Evolutionary conservation across 1,139 yeast genomes (phyloP).

Genomic region (Wickerhamomyces sp.): DNA sequence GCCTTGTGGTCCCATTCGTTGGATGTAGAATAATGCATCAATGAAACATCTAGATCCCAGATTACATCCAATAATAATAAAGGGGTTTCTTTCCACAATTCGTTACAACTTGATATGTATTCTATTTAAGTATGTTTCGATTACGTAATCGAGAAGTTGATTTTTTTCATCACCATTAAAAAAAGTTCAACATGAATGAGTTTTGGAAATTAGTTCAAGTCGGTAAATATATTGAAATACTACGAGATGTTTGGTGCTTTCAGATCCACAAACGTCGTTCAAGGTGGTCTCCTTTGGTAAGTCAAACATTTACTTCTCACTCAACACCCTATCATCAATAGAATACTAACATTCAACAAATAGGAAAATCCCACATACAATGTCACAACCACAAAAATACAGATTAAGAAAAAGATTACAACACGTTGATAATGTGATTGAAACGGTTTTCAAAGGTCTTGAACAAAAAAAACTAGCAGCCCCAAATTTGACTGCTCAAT

Average conservation of each 20-base stretch:
- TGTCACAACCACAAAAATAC: constrained; percentile 76
- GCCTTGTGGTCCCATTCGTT: too few species aligned
- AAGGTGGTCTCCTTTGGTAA: constrained; percentile 88
- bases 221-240: too few species aligned
- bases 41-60: too few species aligned
- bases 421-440: constrained; percentile 75
- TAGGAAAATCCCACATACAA: constrained; percentile 65
- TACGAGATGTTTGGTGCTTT: constrained; percentile 77
- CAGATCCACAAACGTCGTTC: constrained; percentile 51
- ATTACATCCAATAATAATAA: too few species aligned
- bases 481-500: constrained; percentile 22
- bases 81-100: too few species aligned
- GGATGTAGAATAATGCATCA: too few species aligned
- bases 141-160: neutral
- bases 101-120: too few species aligned
- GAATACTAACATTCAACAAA: neutral
- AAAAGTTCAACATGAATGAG: neutral
- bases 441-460: constrained; percentile 63
- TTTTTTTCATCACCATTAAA: too few species aligned
- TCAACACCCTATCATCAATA: too few species aligned
- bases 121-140: neutral
- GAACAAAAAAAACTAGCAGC: constrained; percentile 22
- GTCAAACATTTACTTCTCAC: constrained; percentile 21
- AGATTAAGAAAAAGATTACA: constrained; percentile 81
- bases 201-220: too few species aligned